A percentile compares a stretch with the other conserved stretches of the same genome.
phyloP scores from a whole-genome alignment of 805 yeast species.

The Saturnispora galanensis region DNA sequence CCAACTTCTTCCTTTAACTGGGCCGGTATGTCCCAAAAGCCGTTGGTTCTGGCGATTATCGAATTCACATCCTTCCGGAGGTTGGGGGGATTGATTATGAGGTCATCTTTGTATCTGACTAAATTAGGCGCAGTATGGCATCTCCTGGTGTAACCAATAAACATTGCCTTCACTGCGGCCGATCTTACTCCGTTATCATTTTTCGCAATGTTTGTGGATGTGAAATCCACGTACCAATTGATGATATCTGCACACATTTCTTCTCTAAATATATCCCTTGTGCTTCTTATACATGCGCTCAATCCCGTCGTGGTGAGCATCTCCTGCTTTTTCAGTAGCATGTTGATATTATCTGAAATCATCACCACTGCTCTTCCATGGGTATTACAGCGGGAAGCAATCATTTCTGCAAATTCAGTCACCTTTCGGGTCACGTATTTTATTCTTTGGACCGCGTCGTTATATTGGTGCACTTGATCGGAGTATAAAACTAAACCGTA shows the following conservation, averaged over 20 bases:
- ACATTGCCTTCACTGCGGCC: constrained; percentile 46
- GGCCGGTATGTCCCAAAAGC: constrained; percentile 38
- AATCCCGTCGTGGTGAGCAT: constrained; percentile 54
- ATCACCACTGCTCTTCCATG: constrained; percentile 65
- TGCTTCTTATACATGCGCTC: constrained; percentile 53
- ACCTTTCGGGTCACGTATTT: constrained; percentile 55
- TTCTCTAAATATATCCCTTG: constrained; percentile 66
- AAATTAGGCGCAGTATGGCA: constrained; percentile 15
- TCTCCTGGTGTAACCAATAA: constrained; percentile 56
- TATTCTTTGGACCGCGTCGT: constrained; percentile 63
- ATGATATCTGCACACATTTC: constrained; percentile 70
- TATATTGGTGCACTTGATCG: constrained; percentile 66
- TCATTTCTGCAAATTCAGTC: constrained; percentile 60
- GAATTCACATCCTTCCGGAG: constrained; percentile 18
- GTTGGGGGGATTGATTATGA: constrained; percentile 17
- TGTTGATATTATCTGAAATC: constrained; percentile 41
- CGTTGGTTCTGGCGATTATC: constrained; percentile 17
- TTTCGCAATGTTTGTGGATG: constrained; percentile 43
- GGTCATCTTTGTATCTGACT: constrained; percentile 23
- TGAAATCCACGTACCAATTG: constrained; percentile 52
- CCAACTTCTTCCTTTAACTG: constrained; percentile 37
- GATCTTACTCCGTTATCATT: constrained; percentile 39
- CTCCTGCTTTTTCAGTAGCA: constrained; percentile 44
- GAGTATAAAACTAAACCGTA: constrained; percentile 60
- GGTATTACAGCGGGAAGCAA: constrained; percentile 49